A percentile compares a stretch with the other conserved stretches of the same genome.
These are phyloP conservation scores for Aureoboletus auriporus DNA, from an alignment of 768 basidiomycete species.

Conservation along the genomic window DNA sequence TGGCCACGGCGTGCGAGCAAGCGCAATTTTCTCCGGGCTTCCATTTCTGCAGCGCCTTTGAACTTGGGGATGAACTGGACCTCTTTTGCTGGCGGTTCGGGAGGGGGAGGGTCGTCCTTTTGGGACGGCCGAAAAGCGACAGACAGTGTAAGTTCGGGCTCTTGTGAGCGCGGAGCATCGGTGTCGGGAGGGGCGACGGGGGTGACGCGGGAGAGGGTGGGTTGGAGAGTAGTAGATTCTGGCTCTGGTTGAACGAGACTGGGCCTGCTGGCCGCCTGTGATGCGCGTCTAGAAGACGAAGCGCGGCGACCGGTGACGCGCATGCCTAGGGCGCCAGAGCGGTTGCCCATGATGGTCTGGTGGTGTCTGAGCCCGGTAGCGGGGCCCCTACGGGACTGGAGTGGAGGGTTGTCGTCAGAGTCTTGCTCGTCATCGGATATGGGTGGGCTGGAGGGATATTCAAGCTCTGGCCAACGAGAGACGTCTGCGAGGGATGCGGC, in stretches of 20 bases:
- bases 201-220: constrained; percentile 10
- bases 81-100: constrained; percentile 43
- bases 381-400: constrained; percentile 8
- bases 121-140: constrained; percentile 1
- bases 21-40: constrained; percentile 59
- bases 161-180: constrained; percentile 7
- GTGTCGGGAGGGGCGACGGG: constrained; percentile 6
- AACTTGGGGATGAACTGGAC: constrained; percentile 73
- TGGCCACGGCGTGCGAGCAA: constrained; percentile 57
- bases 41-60: constrained; percentile 86
- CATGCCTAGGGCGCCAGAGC: constrained; percentile 71
- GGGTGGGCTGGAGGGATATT: constrained; percentile 63
- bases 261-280: constrained; percentile 15
- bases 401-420: constrained; percentile 26
- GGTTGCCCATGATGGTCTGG: constrained; percentile 80
- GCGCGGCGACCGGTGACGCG: constrained; percentile 64
- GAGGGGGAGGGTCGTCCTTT: constrained; percentile 13
- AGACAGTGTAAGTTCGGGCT: constrained; percentile 3
- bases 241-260: constrained; percentile 6
- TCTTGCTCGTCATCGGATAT: constrained; percentile 67
- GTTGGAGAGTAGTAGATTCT: constrained; percentile 5
- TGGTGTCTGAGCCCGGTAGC: constrained; percentile 70
- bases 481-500: constrained; percentile 76
- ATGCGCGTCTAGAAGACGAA: constrained; percentile 50
- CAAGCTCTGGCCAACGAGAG: constrained; percentile 83